Evolutionary conservation across 179 eudicot species (phyloP).

Genomic region (Silene vulgaris): DNA sequence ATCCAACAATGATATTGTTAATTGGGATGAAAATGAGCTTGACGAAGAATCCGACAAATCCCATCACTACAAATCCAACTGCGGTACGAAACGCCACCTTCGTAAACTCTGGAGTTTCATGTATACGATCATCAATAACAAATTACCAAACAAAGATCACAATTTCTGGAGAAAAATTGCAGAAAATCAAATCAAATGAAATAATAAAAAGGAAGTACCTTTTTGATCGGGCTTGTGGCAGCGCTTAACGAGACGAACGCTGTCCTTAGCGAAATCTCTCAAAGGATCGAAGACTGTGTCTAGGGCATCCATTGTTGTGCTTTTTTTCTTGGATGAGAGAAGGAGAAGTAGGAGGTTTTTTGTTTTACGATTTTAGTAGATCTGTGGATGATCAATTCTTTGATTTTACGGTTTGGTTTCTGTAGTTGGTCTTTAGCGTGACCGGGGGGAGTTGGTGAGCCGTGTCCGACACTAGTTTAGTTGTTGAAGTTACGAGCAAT

Average conservation of each 20-base stretch:
- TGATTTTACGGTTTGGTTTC: too few relatives aligned
- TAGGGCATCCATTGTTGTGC: conserved; percentile 42
- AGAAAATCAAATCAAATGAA: neutral
- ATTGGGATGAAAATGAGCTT: conserved; percentile 63
- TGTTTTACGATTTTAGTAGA: too few relatives aligned
- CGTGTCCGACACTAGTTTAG: too few relatives aligned
- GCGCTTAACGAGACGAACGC: conserved; percentile 62
- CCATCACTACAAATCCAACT: conserved; percentile 65
- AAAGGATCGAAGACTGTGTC: conserved; percentile 58
- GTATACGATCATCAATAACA: neutral
- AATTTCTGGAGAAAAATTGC: neutral
- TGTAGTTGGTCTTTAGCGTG: too few relatives aligned
- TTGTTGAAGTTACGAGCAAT: too few relatives aligned
- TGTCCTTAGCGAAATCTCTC: conserved; percentile 65
- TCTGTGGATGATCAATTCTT: too few relatives aligned
- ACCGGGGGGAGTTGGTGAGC: too few relatives aligned
- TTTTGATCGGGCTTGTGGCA: conserved; percentile 73
- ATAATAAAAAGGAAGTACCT: conserved; percentile 24
- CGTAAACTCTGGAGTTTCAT: conserved; percentile 40
- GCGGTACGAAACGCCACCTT: conserved; percentile 69
- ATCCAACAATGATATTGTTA: conserved; percentile 62
- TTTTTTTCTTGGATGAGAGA: neutral
- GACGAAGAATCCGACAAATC: conserved; percentile 64
- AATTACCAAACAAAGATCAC: conserved; percentile 3
- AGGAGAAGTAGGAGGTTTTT: neutral